Evolutionary conservation across 2,329 filamentous ascomycete genomes (phyloP), one percentile per base, ranked within the genome.

Genomic region (Orbilia oligospora): DNA sequence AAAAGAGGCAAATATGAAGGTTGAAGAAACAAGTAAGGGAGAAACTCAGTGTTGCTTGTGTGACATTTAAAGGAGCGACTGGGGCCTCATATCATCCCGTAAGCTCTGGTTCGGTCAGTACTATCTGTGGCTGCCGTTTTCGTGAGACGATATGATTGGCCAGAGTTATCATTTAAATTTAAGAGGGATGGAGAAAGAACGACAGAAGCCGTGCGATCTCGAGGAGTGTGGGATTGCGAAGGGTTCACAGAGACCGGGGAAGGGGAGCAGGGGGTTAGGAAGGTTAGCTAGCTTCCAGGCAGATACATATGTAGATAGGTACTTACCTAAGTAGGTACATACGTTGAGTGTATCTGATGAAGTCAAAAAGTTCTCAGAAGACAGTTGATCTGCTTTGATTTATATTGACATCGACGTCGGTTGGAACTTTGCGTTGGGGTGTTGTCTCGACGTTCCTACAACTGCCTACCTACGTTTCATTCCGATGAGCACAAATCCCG

Each of bases 11-110:
- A 53, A 61, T 44, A 8, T 36, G 12, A 22, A 64, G 30, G 49
- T 27, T 16, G n/a, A 67, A 24, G 49, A 46, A 66, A 38, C 36
- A 44, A 33, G 36, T 27, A 16, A 20, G 6, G 6, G 48, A 41
- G 63, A 68, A 78, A 71, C 73, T 78, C 68, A 78, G 75, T 72
- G 68, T 78, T 71, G 58, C 46, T 78, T 72, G 63, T 72, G 61
- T 61, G 18, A 73, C 61, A 30, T 38, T 22, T 38, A 53, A 30
- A 33, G 27, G 38, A 36, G 18, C 22, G 46, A 38, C 36, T 49
- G 20, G 20, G 10, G 5, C 10, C 1, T 14, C 16, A 16, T 20
- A 24, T 6, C 16, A 33, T 18, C 22, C 0, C 6, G 30, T 20
- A 58, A 27, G 36, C 22, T 44, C 56, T 44, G 18, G 30, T 24